Percentiles rank a stretch among this genome's conserved stretches.
Conservation (phyloP, 2,329 filamentous ascomycete genomes). For the Escovopsis sp. region DNA sequence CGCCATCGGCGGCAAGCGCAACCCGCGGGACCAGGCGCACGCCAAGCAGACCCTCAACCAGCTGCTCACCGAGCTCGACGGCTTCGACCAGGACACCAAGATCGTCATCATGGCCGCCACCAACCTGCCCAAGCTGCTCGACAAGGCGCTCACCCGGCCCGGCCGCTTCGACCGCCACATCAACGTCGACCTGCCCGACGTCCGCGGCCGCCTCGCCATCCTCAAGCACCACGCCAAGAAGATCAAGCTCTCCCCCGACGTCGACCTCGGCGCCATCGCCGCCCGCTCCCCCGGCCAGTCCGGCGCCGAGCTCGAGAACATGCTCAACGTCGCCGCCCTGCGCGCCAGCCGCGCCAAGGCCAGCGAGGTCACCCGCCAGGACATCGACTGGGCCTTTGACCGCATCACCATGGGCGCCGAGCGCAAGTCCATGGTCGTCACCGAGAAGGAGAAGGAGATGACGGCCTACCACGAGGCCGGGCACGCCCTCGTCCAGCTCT, state of each 20-base stretch:
- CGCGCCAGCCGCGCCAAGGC: constrained; percentile 82
- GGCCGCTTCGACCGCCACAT: constrained; percentile 94
- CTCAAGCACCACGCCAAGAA: constrained; percentile 88
- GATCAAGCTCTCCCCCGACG: constrained; percentile 63
- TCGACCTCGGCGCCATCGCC: constrained; percentile 73
- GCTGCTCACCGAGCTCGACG: constrained; percentile 88
- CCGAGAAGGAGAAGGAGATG: constrained; percentile 83
- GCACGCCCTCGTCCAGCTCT: constrained; percentile 79
- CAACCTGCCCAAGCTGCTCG: constrained; percentile 86
- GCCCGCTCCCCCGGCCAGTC: constrained; percentile 83
- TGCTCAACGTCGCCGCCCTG: constrained; percentile 91
- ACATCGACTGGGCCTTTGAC: constrained; percentile 97
- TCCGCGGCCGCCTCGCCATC: constrained; percentile 83
- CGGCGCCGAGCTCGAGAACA: constrained; percentile 88
- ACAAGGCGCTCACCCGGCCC: constrained; percentile 86
- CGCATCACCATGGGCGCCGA: constrained; percentile 96
- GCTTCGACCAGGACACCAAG: constrained; percentile 85
- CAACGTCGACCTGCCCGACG: constrained; percentile 75
- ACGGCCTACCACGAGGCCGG: constrained; percentile 96
- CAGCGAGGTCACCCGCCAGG: constrained; percentile 54
- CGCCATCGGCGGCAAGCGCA: constrained; percentile 86
- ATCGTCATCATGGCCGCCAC: constrained; percentile 94
- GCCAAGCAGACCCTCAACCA: constrained; percentile 97
- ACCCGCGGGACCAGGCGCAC: constrained; percentile 84
- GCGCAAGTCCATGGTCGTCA: constrained; percentile 75